A percentile compares a stretch with the other conserved stretches of the same genome.
Conservation (phyloP, 176 grass and related monocot species). For the Puccinellia tenuiflora region DNA sequence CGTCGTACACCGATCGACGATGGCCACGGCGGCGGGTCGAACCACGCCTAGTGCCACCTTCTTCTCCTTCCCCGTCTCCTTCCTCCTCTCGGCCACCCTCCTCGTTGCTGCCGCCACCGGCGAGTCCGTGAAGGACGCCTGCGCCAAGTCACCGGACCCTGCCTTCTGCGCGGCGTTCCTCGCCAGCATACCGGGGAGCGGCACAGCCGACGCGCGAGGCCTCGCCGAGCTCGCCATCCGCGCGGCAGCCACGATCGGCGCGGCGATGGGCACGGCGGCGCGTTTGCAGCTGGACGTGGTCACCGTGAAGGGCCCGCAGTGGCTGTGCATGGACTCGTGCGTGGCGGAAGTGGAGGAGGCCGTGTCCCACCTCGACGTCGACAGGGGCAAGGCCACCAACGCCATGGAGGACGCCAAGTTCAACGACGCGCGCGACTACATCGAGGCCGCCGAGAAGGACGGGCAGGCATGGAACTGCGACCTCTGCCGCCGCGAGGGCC, state of each 20-base stretch:
- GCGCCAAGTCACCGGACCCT: neutral
- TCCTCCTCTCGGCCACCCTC: neutral
- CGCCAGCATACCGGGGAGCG: neutral
- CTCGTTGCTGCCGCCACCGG: no score
- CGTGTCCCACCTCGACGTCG: conserved; percentile 1
- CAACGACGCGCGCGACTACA: neutral
- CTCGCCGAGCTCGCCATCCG: conserved; percentile 3
- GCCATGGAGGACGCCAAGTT: conserved; percentile 2
- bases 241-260: neutral
- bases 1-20: neutral
- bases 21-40: neutral
- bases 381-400: neutral
- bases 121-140: neutral
- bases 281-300: neutral
- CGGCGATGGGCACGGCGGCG: neutral
- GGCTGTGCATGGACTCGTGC: conserved; percentile 9
- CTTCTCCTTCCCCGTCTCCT: neutral
- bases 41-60: neutral
- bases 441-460: neutral
- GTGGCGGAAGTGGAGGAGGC: neutral
- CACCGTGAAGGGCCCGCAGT: neutral
- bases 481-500: neutral
- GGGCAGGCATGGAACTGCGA: neutral
- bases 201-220: neutral
- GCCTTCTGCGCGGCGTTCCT: neutral